Conservation (phyloP, 1,139 yeast species). For the Sugiyamaella neomexicana region DNA sequence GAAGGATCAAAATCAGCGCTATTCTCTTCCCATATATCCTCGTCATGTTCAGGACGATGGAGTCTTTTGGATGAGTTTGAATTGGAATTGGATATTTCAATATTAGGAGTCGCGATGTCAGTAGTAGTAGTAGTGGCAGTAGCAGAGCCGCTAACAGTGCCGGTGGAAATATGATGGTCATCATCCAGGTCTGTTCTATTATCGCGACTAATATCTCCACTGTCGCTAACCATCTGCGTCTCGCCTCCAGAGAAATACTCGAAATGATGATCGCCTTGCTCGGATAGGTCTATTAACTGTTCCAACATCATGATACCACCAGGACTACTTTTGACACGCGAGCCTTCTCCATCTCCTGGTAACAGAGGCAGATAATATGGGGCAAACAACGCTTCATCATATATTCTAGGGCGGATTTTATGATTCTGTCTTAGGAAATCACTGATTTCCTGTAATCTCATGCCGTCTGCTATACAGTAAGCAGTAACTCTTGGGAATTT, state of each 20-base stretch:
- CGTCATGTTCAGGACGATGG: constrained; percentile 44
- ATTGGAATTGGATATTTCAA: constrained; percentile 9
- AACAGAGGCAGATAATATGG: constrained; percentile 85
- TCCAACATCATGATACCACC: constrained; percentile 71
- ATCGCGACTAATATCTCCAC: constrained; percentile 52
- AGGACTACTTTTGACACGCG: constrained; percentile 77
- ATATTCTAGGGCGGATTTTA: constrained; percentile 78
- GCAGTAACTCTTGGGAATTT: constrained; percentile 87
- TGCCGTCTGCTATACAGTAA: constrained; percentile 81
- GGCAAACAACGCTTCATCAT: constrained; percentile 88
- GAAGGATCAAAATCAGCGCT: constrained; percentile 56
- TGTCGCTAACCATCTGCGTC: not conserved
- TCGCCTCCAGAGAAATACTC: constrained; percentile 83
- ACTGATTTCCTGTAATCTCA: constrained; percentile 62
- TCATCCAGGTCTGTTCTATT: not conserved
- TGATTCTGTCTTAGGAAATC: constrained; percentile 68
- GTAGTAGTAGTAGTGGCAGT: not conserved
- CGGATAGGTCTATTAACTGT: constrained; percentile 72
- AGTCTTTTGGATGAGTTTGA: constrained; percentile 1
- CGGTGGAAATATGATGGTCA: not conserved
- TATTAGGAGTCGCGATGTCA: not conserved
- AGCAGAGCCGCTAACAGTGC: not conserved
- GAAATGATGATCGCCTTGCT: constrained; percentile 84
- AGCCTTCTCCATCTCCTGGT: constrained; percentile 79
- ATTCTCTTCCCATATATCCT: constrained; percentile 20